Evolutionary conservation across 2,329 filamentous ascomycete species (phyloP), one percentile per base, ranked within the genome.

Genomic region (Phialemonium atrogriseum): DNA sequence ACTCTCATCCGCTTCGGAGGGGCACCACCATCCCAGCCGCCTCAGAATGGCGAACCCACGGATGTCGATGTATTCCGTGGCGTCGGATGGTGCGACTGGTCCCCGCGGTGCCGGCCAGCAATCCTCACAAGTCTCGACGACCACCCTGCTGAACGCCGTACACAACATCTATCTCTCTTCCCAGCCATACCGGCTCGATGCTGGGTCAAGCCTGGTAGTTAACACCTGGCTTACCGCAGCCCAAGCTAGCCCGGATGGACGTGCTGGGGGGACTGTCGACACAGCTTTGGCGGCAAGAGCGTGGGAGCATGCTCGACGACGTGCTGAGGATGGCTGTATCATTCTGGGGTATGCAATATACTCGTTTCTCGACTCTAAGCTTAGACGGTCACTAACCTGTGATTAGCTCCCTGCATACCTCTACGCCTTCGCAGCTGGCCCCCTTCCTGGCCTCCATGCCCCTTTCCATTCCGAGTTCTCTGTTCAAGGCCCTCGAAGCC

Each of bases 311-410:
- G 89, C 91, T 35, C 76, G 89, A 45, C 78, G 91, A 40, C 77
- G 91, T 62, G 91, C 91, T 24, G 91, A 98, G 56, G 91, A 98
- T 62, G 88, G 86, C 11, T 95, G 88, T 52, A 83, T 98, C 41
- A 69, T 96, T 33, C 61, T 98, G 44, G 83, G 84, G 86, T 94
- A 68, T 45, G 77, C 59, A 16, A 24, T 20, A 13, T 14, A 29
- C 26, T 21, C 34, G 28, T 44, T 46, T 42, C 50, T 27, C 24
- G 13, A 6, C 32, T 30, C 23, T 20, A 13, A 21, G 16, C 10
- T 18, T 10, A 4, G 7, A 30, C 10, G 11, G n/a, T 15, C 30
- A 27, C 39, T 47, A 34, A 46, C 36, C 10, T 41, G 27, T 15
- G 11, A 9, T 9, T 45, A 94, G 87, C 33, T 94, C 88, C 22